Percentiles rank a stretch among this genome's conserved stretches.
Conservation (phyloP, 768 basidiomycete species). For the Tulasnella sp. region DNA sequence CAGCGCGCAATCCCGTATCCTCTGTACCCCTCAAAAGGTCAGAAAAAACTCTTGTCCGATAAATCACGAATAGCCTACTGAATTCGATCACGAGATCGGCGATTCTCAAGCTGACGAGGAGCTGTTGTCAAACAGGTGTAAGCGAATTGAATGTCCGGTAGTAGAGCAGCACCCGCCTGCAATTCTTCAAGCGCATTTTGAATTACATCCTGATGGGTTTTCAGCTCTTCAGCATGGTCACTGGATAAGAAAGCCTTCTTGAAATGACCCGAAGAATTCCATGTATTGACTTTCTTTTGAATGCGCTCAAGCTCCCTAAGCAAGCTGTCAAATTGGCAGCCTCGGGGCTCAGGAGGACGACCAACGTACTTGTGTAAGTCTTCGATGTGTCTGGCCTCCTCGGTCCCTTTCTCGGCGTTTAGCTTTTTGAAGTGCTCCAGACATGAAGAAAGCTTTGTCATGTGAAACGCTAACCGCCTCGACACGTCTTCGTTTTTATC, state of each 20-base stretch:
- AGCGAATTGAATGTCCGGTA: background rate
- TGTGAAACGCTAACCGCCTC: background rate
- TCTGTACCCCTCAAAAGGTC: no score
- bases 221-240: background rate
- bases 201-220: background rate
- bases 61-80: background rate
- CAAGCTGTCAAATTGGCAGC: background rate
- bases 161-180: background rate
- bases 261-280: background rate
- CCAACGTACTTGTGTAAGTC: background rate
- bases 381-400: background rate
- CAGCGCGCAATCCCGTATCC: background rate
- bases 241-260: background rate
- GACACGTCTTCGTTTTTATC: background rate
- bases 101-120: background rate
- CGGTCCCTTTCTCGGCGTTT: background rate
- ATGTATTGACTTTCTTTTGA: background rate
- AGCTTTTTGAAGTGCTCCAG: background rate
- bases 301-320: background rate
- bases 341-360: background rate
- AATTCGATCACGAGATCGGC: background rate
- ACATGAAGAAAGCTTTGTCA: background rate
- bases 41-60: background rate
- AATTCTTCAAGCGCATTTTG: background rate
- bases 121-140: background rate